A percentile compares a stretch with the other conserved stretches of the same genome.
These are phyloP conservation scores for Trichoderma oligosporum DNA, from an alignment of 2,329 filamentous ascomycete species.

Conservation along the genomic window DNA sequence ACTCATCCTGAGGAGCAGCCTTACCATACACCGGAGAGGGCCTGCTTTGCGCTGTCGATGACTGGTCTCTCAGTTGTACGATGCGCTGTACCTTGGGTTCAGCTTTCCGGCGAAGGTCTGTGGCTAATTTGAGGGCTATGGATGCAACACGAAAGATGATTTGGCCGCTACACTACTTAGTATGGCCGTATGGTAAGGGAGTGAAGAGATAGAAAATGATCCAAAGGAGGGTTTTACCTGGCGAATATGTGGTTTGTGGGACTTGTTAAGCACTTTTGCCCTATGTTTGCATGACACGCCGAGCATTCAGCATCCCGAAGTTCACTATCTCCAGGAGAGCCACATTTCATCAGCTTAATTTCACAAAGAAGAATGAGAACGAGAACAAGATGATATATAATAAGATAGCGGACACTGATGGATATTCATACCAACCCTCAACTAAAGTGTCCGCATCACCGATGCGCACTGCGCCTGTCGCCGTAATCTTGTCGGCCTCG, in stretches of 20 bases:
- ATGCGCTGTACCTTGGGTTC: conserved; percentile 34
- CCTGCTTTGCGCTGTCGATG: conserved; percentile 15
- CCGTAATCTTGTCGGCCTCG: conserved; percentile 2
- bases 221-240: conserved; percentile 32
- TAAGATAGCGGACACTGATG: background rate
- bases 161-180: conserved; percentile 32
- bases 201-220: background rate
- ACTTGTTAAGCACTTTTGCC: conserved; percentile 34
- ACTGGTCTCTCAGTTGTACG: conserved; percentile 29
- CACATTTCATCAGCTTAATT: background rate
- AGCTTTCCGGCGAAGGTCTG: conserved; percentile 25
- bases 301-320: conserved; percentile 37
- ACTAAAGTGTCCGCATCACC: conserved; percentile 37
- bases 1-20: background rate
- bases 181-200: background rate
- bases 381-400: background rate
- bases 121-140: conserved; percentile 26
- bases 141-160: conserved; percentile 34
- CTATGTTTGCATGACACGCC: conserved; percentile 32
- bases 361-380: background rate
- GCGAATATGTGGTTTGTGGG: conserved; percentile 37
- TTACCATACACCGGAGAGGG: background rate
- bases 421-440: conserved; percentile 18
- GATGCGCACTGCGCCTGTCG: conserved; percentile 26
- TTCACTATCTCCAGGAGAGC: conserved; percentile 26